phyloP scores from a whole-genome alignment of 139 green algal species.

The Chlorella sp. region DNA sequence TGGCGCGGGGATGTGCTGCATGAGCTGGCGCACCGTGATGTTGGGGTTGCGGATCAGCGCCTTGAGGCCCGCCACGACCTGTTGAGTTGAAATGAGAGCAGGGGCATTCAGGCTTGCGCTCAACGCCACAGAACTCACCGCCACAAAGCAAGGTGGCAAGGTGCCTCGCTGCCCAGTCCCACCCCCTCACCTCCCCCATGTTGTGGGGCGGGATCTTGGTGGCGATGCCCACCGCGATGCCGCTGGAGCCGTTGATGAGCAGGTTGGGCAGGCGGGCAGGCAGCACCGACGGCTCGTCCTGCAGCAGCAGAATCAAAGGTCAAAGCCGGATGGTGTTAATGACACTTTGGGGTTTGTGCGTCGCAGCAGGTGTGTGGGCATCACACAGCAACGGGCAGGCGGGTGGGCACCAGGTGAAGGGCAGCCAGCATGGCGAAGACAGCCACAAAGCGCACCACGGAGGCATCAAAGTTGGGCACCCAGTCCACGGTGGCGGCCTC shows the following conservation, averaged over 20 bases:
- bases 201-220: slow-evolving; percentile 98
- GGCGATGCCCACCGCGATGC: slow-evolving; percentile 97
- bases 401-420: too few relatives aligned
- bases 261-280: slow-evolving; percentile 89
- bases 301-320: not conserved
- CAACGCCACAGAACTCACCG: too few relatives aligned
- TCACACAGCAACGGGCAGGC: too few relatives aligned
- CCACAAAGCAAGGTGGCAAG: too few relatives aligned
- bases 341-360: too few relatives aligned
- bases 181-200: slow-evolving; percentile 54
- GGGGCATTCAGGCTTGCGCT: too few relatives aligned
- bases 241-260: slow-evolving; percentile 92
- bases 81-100: too few relatives aligned
- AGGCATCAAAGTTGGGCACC: slow-evolving; percentile 85
- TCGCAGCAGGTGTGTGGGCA: too few relatives aligned
- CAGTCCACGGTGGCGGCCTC: slow-evolving; percentile 84
- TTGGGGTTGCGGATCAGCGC: slow-evolving; percentile 84
- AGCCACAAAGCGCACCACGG: too few relatives aligned
- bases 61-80: slow-evolving; percentile 77
- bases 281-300: slow-evolving; percentile 91
- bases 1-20: slow-evolving; percentile 85
- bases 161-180: too few relatives aligned
- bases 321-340: too few relatives aligned
- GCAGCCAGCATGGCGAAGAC: too few relatives aligned
- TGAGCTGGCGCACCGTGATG: slow-evolving; percentile 80